phyloP scores from a whole-genome alignment of 2,329 filamentous ascomycete species.

The Beauveria caledonica region DNA sequence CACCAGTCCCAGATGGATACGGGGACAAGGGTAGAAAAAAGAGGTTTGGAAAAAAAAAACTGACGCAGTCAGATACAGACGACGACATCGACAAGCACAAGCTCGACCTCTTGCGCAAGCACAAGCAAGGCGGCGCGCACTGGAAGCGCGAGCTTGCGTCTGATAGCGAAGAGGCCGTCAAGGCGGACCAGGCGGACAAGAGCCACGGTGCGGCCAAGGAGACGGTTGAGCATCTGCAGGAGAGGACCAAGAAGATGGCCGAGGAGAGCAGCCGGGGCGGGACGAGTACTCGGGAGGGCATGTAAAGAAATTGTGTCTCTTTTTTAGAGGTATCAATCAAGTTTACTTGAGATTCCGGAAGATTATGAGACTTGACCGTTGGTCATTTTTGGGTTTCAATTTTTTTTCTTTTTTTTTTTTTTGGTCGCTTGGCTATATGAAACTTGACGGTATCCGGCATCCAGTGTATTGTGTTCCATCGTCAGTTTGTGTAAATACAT shows the following conservation, averaged over 20 bases:
- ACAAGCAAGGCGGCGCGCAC: constrained; percentile 59
- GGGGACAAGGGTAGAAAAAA: no score
- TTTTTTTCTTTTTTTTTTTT: no score
- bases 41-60: not conserved
- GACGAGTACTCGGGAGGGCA: not conserved
- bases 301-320: not conserved
- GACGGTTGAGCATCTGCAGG: constrained; percentile 42
- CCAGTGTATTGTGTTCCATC: no score
- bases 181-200: constrained; percentile 60
- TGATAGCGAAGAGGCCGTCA: constrained; percentile 70
- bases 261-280: constrained; percentile 21
- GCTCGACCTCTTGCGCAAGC: constrained; percentile 54
- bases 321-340: not conserved
- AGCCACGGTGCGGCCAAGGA: constrained; percentile 18
- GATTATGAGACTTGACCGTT: no score
- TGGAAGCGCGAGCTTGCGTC: constrained; percentile 74
- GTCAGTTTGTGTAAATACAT: no score
- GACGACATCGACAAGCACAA: constrained; percentile 50
- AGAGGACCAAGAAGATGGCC: constrained; percentile 48
- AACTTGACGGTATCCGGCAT: no score
- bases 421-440: no score
- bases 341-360: no score
- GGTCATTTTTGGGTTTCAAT: no score
- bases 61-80: constrained; percentile 22
- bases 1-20: not conserved